phyloP scores from a whole-genome alignment of 495 filamentous ascomycete genomes.

The Margaritispora aquatica region DNA sequence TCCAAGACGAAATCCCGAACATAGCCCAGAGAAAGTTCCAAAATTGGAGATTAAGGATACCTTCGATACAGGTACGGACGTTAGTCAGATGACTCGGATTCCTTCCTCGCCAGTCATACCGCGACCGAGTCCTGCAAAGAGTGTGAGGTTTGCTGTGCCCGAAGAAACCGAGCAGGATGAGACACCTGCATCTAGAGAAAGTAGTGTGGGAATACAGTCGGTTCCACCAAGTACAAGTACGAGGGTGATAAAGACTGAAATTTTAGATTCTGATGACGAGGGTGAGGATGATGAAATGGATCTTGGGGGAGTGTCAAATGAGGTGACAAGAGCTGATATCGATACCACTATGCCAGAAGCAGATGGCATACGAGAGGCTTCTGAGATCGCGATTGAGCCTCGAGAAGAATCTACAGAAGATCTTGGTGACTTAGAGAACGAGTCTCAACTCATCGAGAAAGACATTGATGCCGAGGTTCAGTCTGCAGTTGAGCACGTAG shows the following conservation, averaged over 20 bases:
- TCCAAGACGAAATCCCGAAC: not conserved
- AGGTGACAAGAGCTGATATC: no score
- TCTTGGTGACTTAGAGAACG: no score
- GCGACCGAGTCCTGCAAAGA: constrained; percentile 21
- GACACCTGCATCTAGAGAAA: not conserved
- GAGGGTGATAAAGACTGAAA: constrained; percentile 8
- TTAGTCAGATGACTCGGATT: constrained; percentile 10
- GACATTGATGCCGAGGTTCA: no score
- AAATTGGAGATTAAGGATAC: constrained; percentile 19
- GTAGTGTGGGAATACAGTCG: not conserved
- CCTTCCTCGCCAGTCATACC: constrained; percentile 8
- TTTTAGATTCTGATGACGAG: constrained; percentile 23
- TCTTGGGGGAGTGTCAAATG: no score
- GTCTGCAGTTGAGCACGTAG: no score
- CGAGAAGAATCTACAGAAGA: no score
- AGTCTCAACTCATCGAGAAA: no score
- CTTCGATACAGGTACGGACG: constrained; percentile 8
- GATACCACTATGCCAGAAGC: not conserved
- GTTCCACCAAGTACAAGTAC: not conserved
- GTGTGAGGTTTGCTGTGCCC: constrained; percentile 19
- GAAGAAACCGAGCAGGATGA: not conserved
- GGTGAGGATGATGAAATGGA: constrained; percentile 22
- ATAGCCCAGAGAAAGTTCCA: constrained; percentile 6
- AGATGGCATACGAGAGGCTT: no score
- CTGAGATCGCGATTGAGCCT: no score